Percentiles rank a stretch among this genome's conserved stretches.
These are phyloP conservation scores for Aspergillus aculeatinus DNA, from an alignment of 2,329 filamentous ascomycete genomes.

Conservation along the genomic window DNA sequence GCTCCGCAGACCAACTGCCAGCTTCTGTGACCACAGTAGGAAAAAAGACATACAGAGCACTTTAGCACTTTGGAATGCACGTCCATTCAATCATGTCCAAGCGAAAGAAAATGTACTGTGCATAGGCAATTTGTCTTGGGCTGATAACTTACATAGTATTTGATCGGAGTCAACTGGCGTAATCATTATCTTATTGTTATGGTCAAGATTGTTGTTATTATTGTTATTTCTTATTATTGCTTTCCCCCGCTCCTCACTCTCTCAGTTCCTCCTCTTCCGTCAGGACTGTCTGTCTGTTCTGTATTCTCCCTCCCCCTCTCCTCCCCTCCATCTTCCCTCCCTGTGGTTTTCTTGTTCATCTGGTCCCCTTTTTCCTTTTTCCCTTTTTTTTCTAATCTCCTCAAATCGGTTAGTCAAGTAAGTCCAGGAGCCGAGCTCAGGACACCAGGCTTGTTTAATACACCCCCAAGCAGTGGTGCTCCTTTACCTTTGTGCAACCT, in stretches of 20 bases:
- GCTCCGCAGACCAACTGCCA: background rate
- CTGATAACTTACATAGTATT: background rate
- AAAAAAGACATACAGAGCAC: background rate
- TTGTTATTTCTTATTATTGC: background rate
- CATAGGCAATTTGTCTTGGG: background rate
- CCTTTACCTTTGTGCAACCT: background rate
- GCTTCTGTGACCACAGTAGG: background rate
- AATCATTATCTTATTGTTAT: background rate
- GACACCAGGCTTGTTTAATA: constrained; percentile 1
- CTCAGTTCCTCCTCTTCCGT: background rate
- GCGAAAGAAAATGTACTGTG: too few species aligned
- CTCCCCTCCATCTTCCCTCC: background rate
- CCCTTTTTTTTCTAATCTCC: background rate
- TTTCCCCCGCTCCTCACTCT: background rate
- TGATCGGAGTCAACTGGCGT: background rate
- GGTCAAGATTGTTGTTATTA: background rate
- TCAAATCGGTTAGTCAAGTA: constrained; percentile 12
- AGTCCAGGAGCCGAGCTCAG: constrained; percentile 11
- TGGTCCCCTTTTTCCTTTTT: background rate
- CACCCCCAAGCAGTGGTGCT: background rate
- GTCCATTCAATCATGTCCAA: background rate
- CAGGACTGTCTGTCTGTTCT: background rate
- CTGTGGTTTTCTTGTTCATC: background rate
- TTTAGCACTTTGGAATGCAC: background rate
- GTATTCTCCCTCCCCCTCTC: background rate